These are phyloP conservation scores for Dictyostelium capitatum DNA, from an alignment of 78 protist species.

Conservation along the genomic window DNA sequence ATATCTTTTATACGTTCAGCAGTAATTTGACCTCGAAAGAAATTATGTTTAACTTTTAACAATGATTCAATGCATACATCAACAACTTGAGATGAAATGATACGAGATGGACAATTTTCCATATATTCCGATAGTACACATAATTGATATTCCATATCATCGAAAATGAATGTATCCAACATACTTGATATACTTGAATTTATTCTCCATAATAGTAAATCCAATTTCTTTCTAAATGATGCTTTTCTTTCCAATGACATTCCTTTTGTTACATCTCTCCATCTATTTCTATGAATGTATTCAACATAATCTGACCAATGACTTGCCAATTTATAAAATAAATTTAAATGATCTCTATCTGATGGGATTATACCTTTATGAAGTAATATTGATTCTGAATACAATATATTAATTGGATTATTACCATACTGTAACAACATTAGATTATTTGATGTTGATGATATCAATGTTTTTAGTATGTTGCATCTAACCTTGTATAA, in stretches of 20 bases:
- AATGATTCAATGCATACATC: conserved; percentile 75
- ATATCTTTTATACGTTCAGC: conserved; percentile 48
- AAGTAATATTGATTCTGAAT: conserved; percentile 45
- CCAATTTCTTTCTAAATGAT: conserved; percentile 71
- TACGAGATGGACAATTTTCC: conserved; percentile 63
- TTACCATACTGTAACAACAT: conserved; percentile 59
- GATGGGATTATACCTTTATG: conserved; percentile 75
- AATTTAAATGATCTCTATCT: conserved; percentile 21
- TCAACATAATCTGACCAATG: conserved; percentile 84
- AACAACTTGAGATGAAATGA: conserved; percentile 73
- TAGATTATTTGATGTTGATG: conserved; percentile 45
- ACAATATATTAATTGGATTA: conserved; percentile 71
- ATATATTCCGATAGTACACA: conserved; percentile 66
- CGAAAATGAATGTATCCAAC: conserved; percentile 35
- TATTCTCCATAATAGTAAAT: conserved; percentile 68
- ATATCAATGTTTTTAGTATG: conserved; percentile 47
- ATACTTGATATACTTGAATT: conserved; percentile 36
- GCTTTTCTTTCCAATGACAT: conserved; percentile 62
- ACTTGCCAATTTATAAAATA: conserved; percentile 44
- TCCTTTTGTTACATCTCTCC: conserved; percentile 70
- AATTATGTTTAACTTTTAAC: conserved; percentile 52
- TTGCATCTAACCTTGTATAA: conserved; percentile 63
- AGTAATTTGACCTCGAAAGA: conserved; percentile 40
- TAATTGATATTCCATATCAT: conserved; percentile 56
- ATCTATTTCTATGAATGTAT: conserved; percentile 59